Evolutionary conservation across 2,329 filamentous ascomycete species (phyloP), one percentile per base, ranked within the genome.

Genomic region (Penicillium sp.): DNA sequence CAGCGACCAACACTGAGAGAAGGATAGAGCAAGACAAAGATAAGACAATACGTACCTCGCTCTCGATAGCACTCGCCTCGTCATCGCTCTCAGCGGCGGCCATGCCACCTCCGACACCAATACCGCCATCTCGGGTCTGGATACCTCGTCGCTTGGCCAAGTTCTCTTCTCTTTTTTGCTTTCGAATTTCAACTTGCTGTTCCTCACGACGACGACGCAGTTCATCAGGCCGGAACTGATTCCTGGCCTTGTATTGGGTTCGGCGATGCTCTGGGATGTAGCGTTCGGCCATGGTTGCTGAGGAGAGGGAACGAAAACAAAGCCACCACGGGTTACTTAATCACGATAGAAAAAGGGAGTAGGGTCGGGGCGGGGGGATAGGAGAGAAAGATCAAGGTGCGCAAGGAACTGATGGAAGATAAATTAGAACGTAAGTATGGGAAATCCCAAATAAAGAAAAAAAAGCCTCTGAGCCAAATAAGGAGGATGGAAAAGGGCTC

Each of bases 191-290:
- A 69, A 99, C 95, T 84, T 98, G 95, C 82, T 97, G 93, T 83
- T 99, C 95, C 81, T 99, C 95, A 78, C 95, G 95, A 78, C 95
- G 95, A 76, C 95, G 93, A 78, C 95, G 92, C 70, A 99, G 90
- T 85, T 99, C 95, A 80, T 99, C 95, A 73, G 94, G 94, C 88
- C 97, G 97, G 87, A 99, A 98, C 75, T 92, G 92, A 82, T 92
- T 94, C 88, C 97, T 97, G 60, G 95, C 95, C 90, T 99, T 99
- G 90, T 97, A 99, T 84, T 97, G 93, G 70, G 92, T 97, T 78
- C 95, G 93, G 81, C 95, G 93, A 86, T 99, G 95, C 85, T 99
- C 95, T 80, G 95, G 95, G 76, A 99, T 99, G 85, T 97, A 99
- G 76, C 95, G 92, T 81, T 99, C 95, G 81, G 95, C 91, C 95